Evolutionary conservation across 306 rosid genomes (phyloP).

Genomic region (Malus asiatica): DNA sequence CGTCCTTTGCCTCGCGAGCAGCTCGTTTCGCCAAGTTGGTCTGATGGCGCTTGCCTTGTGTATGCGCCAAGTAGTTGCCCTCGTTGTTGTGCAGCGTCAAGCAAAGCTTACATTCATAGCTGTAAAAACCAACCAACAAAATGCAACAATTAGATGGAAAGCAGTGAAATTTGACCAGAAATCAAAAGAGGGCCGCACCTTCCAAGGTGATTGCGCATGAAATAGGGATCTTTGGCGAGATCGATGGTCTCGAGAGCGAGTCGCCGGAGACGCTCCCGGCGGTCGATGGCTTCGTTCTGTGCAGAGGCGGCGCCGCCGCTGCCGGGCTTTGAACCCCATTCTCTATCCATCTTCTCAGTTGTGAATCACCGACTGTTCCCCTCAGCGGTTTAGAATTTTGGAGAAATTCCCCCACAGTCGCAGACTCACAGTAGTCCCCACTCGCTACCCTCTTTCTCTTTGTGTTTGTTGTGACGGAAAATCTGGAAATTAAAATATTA

Average conservation of each 20-base stretch:
- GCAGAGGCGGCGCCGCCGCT: conserved; percentile 98
- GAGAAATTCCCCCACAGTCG: too few species aligned
- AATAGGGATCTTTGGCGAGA: conserved; percentile 93
- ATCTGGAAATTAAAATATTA: too few species aligned
- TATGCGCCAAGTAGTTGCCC: conserved; percentile 94
- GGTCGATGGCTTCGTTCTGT: conserved; percentile 95
- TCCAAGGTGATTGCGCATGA: conserved; percentile 96
- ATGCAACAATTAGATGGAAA: not conserved
- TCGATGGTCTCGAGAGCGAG: conserved; percentile 90
- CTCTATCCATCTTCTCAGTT: conserved; percentile 57
- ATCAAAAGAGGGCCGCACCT: conserved; percentile 18
- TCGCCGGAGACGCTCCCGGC: conserved; percentile 88
- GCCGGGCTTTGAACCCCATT: conserved; percentile 99
- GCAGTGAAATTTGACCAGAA: too few species aligned
- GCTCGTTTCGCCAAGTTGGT: conserved; percentile 91
- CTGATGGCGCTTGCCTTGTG: conserved; percentile 93
- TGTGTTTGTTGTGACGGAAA: too few species aligned
- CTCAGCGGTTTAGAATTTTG: too few species aligned
- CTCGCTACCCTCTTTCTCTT: too few species aligned
- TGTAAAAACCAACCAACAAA: conserved; percentile 15
- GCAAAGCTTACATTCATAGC: conserved; percentile 94
- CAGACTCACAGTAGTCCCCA: too few species aligned
- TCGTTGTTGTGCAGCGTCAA: conserved; percentile 91
- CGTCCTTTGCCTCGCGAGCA: conserved; percentile 93
- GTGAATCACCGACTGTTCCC: too few species aligned